A percentile compares a stretch with the other conserved stretches of the same genome.
These are phyloP conservation scores for Penicillium goetzii DNA, from an alignment of 495 filamentous ascomycete species.

Conservation along the genomic window DNA sequence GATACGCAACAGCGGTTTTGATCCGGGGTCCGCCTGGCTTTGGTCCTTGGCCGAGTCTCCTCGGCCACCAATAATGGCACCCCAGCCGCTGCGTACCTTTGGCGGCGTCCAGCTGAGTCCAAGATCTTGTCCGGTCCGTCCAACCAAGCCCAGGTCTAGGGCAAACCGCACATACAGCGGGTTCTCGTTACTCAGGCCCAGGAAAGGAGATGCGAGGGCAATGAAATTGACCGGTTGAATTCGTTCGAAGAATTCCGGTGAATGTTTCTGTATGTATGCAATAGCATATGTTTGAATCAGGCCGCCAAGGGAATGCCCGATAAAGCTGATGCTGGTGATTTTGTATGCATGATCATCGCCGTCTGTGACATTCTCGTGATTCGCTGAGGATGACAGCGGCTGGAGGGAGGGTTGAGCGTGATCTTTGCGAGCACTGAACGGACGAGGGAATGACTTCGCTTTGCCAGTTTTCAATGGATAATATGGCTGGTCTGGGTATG, in stretches of 20 bases:
- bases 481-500: constrained; percentile 89
- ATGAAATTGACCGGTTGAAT: constrained; percentile 94
- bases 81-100: constrained; percentile 84
- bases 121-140: constrained; percentile 90
- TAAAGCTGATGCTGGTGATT: constrained; percentile 94
- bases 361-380: constrained; percentile 19
- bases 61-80: constrained; percentile 77
- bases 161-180: constrained; percentile 97
- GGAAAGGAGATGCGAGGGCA: constrained; percentile 83
- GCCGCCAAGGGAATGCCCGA: constrained; percentile 91
- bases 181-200: constrained; percentile 96
- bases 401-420: constrained; percentile 16
- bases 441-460: constrained; percentile 39
- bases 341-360: constrained; percentile 67
- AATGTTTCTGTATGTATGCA: constrained; percentile 96
- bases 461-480: constrained; percentile 66
- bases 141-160: constrained; percentile 92
- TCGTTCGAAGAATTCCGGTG: constrained; percentile 83
- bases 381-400: constrained; percentile 11
- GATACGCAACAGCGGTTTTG: constrained; percentile 89
- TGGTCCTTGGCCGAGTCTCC: constrained; percentile 68
- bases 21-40: constrained; percentile 68
- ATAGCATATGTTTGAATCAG: constrained; percentile 93
- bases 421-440: constrained; percentile 38
- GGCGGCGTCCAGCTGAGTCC: constrained; percentile 93